Evolutionary conservation across 176 grass and related monocot species (phyloP), one percentile per base, ranked within the genome.

Genomic region (Pontederia paniculata): DNA sequence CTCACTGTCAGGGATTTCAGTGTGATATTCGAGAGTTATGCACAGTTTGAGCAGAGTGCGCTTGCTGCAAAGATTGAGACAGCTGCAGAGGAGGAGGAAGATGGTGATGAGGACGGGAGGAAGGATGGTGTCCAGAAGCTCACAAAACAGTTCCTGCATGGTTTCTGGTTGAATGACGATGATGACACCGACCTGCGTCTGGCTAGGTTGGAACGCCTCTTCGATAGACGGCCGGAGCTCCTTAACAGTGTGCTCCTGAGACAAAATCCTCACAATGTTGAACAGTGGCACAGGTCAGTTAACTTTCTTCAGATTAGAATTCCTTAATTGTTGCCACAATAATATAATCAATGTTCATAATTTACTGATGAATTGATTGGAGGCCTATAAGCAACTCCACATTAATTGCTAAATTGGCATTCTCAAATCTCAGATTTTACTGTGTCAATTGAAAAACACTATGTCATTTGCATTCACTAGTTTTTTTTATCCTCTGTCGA

Each of bases 231-330:
- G 56, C 82, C 88, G 60, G 82, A 88, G 83, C 79, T 94, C 17
- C 82, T 94, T 43, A 94, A 84, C 70, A 94, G 79, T 45, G 88
- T 94, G 21, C 83, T 88, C 10, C 56, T 94, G 67, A 57, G 83
- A 54, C 88, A 88, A 62, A 94, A 94, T 78, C 88, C 88, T 53
- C 88, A 94, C 66, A 86, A 94, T 18, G 79, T 94, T 13, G 83
- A 94, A 55, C 79, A 94, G 46, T 94, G 88, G 88, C 88, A 94
- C 73, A 83, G 76, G 86, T 78, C 41, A 74, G 70, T 77, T 68
- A 21, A 48, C 28, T 37, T 37, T 37, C 3, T 5, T 37, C 28
- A 37, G 28, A 37, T 37, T 5, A 6, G 28, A 37, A 37, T n/a
- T n/a, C 28, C 28, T 37, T 37, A 37, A 37, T 37, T 2, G 28